phyloP scores from a whole-genome alignment of 2,329 filamentous ascomycete species.

The Rutstroemia sp. region DNA sequence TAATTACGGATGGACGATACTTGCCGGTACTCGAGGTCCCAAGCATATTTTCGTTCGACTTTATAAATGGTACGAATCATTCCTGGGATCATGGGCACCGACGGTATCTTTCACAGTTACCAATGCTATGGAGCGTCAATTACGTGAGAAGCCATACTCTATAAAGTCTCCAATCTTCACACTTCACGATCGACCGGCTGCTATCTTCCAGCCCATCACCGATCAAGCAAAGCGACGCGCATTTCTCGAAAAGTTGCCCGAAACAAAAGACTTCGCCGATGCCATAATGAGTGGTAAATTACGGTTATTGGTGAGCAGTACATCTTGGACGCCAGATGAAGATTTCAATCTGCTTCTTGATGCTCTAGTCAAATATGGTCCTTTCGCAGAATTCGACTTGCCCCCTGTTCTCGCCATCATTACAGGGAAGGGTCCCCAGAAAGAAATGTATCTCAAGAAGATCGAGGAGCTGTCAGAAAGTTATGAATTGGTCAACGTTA shows the following conservation, averaged over 20 bases:
- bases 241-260: slow-evolving; percentile 59
- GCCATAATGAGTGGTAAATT: slow-evolving; percentile 51
- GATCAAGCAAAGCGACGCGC: slow-evolving; percentile 38
- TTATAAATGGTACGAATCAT: slow-evolving; percentile 70
- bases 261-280: slow-evolving; percentile 52
- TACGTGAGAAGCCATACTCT: slow-evolving; percentile 55
- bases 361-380: slow-evolving; percentile 69
- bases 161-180: slow-evolving; percentile 60
- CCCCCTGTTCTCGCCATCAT: slow-evolving; percentile 79
- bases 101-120: slow-evolving; percentile 81
- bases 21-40: slow-evolving; percentile 52
- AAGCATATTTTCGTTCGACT: slow-evolving; percentile 69
- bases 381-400: slow-evolving; percentile 33
- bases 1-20: slow-evolving; percentile 95
- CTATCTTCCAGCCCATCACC: slow-evolving; percentile 68
- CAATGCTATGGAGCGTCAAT: slow-evolving; percentile 72
- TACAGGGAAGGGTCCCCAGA: slow-evolving; percentile 87
- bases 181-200: slow-evolving; percentile 79
- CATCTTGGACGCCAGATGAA: slow-evolving; percentile 95
- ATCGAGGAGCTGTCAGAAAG: slow-evolving; percentile 55
- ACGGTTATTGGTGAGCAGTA: slow-evolving; percentile 80
- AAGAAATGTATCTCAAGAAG: slow-evolving; percentile 61
- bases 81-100: slow-evolving; percentile 59
- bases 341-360: slow-evolving; percentile 86
- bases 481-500: slow-evolving; percentile 56